Evolutionary conservation across 2,329 filamentous ascomycete species (phyloP).

Genomic region (Ophiocordyceps unilateralis): DNA sequence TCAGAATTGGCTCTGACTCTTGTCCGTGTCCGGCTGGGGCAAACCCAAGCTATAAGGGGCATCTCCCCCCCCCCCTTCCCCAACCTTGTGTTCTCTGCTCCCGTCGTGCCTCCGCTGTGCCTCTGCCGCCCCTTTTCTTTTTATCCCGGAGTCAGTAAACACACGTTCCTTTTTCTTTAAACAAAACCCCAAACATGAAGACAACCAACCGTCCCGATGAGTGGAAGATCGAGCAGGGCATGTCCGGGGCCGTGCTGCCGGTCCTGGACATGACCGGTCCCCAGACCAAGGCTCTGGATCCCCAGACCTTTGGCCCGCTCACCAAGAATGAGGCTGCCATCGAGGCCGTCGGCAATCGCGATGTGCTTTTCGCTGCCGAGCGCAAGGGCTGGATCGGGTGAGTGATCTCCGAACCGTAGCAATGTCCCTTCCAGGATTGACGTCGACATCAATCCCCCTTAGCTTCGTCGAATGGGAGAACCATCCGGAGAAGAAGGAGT

Average conservation of each 20-base stretch:
- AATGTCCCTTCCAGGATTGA: not conserved
- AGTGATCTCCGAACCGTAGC: not conserved
- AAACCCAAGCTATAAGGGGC: not conserved
- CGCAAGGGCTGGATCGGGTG: constrained; percentile 17
- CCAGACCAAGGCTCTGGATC: constrained; percentile 13
- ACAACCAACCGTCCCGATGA: constrained; percentile 20
- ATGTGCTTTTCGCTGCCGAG: constrained; percentile 10
- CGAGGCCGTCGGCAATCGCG: constrained; percentile 18
- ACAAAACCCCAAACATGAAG: not conserved
- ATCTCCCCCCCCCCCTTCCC: not conserved
- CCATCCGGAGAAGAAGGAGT: constrained; percentile 48
- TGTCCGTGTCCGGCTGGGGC: not conserved
- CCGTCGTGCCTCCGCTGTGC: too few relatives aligned
- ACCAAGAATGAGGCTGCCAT: constrained; percentile 24
- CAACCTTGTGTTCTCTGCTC: too few relatives aligned
- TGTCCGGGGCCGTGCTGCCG: constrained; percentile 26
- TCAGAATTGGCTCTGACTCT: not conserved
- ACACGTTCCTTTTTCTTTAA: constrained; percentile 10
- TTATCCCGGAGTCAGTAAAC: not conserved
- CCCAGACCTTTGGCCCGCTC: constrained; percentile 11
- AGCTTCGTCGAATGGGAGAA: constrained; percentile 54
- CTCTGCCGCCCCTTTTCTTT: not conserved
- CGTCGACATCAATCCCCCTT: not conserved
- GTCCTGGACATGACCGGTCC: constrained; percentile 26
- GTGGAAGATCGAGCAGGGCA: constrained; percentile 35